These are phyloP conservation scores for Ustulina deusta DNA, from an alignment of 2,329 filamentous ascomycete genomes.

Conservation along the genomic window DNA sequence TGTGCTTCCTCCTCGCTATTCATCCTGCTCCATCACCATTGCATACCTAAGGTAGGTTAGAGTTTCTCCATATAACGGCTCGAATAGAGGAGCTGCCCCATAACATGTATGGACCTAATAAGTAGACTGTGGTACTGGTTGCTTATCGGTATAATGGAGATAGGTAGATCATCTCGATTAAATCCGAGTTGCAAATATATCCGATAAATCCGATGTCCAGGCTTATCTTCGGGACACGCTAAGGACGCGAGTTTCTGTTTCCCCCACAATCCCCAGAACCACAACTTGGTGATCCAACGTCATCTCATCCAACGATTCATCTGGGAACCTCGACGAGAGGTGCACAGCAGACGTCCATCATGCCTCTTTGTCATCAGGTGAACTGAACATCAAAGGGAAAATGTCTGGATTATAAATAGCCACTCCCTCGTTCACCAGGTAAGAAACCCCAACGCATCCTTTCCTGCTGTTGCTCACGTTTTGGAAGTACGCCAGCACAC, in stretches of 20 bases:
- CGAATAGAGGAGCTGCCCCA: no score
- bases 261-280: slow-evolving; percentile 15
- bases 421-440: no score
- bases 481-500: not conserved
- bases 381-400: not conserved
- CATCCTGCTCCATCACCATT: not conserved
- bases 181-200: not conserved
- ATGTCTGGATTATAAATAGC: not conserved
- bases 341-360: slow-evolving; percentile 5
- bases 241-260: no score
- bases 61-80: no score
- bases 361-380: not conserved
- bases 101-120: no score
- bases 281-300: slow-evolving; percentile 24
- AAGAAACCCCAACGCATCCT: not conserved
- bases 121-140: not conserved
- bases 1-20: not conserved
- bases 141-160: slow-evolving; percentile 1
- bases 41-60: not conserved
- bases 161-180: not conserved
- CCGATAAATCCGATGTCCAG: slow-evolving; percentile 10
- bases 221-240: slow-evolving; percentile 5
- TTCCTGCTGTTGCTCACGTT: not conserved
- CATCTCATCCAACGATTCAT: slow-evolving; percentile 6
- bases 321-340: not conserved